Evolutionary conservation across 1,139 yeast species (phyloP), one percentile per base, ranked within the genome.

Genomic region (Kazachstania sp.): DNA sequence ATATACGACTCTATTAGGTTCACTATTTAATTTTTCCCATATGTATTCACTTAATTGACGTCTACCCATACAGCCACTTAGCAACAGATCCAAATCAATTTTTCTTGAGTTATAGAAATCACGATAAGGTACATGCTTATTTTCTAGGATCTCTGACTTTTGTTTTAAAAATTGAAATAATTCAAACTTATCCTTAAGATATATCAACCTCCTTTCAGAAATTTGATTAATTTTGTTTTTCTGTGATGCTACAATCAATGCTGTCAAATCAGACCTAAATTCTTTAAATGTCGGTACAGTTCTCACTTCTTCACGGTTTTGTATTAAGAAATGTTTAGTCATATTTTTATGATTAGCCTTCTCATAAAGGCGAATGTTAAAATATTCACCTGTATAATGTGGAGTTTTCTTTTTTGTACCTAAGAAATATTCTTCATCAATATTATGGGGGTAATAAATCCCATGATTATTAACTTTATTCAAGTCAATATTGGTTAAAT

Each of bases 21-120:
- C 66, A 7, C 43, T 43, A 38, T 59, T 79, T 66, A 83, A 74
- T 69, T 92, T 92, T 61, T 87, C 88, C 71, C 94, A 92, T 65
- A 92, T 92, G 65, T 86, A 92, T 56, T 97, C 83, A 57, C 94
- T 73, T 58, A 94, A 72, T 68, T 92, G 97, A 66, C 92, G 87
- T 66, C 92, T 97, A 61, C 90, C 88, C 94, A 92, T 86, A 65
- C 96, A 88, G 2, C 98, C 98, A 23, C 95, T 85, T 64, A 92
- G 95, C 64, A 90, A 95, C 56, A 90, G 90, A 70, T 92, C 97
- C 4, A 97, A 87, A 63, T 92, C 99, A 34, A 92, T 97, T 65
- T 92, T 92, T 70, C 98, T 79, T 41, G 88, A 96, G 61, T 92
- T 92, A 70, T 92, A 92, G 62, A 92, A 92, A 67, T 92, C 98